These are phyloP conservation scores for Pilobolus umbonatus DNA, from an alignment of 192 early-diverging fungal genomes.

Conservation along the genomic window DNA sequence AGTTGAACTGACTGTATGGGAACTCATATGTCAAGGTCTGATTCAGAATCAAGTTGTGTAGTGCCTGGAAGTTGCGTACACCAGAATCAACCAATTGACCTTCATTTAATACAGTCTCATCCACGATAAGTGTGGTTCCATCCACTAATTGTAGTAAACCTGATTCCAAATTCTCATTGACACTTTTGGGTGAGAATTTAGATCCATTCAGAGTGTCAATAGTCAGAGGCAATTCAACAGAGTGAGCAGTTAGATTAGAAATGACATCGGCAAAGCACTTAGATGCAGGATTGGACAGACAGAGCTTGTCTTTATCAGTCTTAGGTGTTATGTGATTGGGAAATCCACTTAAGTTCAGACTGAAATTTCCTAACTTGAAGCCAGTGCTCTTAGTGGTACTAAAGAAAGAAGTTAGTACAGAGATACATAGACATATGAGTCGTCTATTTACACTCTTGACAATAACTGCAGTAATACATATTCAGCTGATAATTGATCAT, in stretches of 20 bases:
- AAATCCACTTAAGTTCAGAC: slow-evolving; percentile 59
- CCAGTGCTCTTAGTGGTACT: slow-evolving; percentile 40
- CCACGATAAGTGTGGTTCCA: slow-evolving; percentile 57
- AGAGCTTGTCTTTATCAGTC: background rate
- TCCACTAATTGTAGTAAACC: slow-evolving; percentile 62
- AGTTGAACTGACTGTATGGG: slow-evolving; percentile 67
- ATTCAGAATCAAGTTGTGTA: slow-evolving; percentile 53
- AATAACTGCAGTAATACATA: slow-evolving; percentile 65
- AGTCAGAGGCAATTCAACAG: slow-evolving; percentile 58
- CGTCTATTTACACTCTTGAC: slow-evolving; percentile 49
- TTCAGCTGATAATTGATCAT: slow-evolving; percentile 63
- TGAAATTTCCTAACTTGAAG: slow-evolving; percentile 63
- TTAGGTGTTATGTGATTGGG: slow-evolving; percentile 17
- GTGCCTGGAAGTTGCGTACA: slow-evolving; percentile 63
- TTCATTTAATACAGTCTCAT: slow-evolving; percentile 68
- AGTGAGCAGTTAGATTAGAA: slow-evolving; percentile 46
- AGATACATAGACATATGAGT: background rate
- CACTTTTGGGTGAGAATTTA: slow-evolving; percentile 53
- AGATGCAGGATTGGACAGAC: slow-evolving; percentile 26
- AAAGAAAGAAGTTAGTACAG: slow-evolving; percentile 2
- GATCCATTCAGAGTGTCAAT: slow-evolving; percentile 55
- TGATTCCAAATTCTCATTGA: slow-evolving; percentile 48
- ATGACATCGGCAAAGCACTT: slow-evolving; percentile 37
- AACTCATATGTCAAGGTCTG: slow-evolving; percentile 66
- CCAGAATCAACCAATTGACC: slow-evolving; percentile 64